phyloP scores from a whole-genome alignment of 305 asterid genomes.

The Rubia balearica region DNA sequence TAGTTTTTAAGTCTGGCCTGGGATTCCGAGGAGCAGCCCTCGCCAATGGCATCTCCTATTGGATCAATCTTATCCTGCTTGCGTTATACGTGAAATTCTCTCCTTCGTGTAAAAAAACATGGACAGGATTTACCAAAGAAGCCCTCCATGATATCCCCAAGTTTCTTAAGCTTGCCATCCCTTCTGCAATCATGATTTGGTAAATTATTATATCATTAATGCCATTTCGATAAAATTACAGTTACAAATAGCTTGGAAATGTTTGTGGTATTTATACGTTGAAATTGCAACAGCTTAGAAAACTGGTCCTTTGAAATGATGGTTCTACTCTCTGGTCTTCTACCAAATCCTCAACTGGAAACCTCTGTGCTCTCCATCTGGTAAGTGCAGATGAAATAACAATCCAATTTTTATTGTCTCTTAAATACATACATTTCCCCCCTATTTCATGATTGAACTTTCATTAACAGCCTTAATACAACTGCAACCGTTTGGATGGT shows the following conservation, averaged over 20 bases:
- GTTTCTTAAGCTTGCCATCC: constrained; percentile 63
- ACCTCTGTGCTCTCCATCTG: constrained; percentile 80
- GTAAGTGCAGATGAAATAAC: constrained; percentile 22
- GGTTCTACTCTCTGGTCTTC: constrained; percentile 86
- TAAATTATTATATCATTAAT: constrained; percentile 7
- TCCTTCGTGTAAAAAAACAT: constrained; percentile 49
- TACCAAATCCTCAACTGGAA: constrained; percentile 73
- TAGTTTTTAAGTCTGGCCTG: constrained; percentile 56
- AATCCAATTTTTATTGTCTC: neutral
- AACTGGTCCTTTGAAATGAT: constrained; percentile 83
- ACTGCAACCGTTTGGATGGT: constrained; percentile 75
- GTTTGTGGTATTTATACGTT: neutral
- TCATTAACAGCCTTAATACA: constrained; percentile 56
- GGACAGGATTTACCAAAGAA: constrained; percentile 71
- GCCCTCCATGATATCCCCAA: constrained; percentile 38
- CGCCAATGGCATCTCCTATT: constrained; percentile 53
- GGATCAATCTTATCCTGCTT: constrained; percentile 47
- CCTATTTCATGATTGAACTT: neutral
- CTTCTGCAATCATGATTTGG: constrained; percentile 90
- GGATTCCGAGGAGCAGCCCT: constrained; percentile 74
- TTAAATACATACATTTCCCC: neutral
- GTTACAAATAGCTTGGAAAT: neutral
- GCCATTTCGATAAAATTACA: neutral
- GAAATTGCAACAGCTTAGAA: constrained; percentile 49
- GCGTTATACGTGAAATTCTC: constrained; percentile 51